These are phyloP conservation scores for Phytophthora pini DNA, from an alignment of 352 stramenopile species.

Conservation along the genomic window DNA sequence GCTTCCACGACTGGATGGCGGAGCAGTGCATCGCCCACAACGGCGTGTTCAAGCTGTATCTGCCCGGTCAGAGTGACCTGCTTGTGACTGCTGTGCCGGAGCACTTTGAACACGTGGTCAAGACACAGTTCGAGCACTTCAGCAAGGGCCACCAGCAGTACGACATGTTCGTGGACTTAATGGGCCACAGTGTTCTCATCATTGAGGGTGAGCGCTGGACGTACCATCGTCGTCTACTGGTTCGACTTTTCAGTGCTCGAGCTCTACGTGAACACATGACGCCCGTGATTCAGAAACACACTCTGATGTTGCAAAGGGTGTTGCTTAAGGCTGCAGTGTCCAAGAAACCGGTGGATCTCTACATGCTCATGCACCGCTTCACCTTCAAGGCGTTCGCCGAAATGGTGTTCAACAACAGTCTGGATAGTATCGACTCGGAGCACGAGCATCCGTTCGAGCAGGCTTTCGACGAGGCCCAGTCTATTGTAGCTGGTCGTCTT, in stretches of 20 bases:
- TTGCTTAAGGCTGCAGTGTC: slow-evolving; percentile 22
- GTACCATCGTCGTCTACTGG: slow-evolving; percentile 51
- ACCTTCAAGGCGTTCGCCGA: slow-evolving; percentile 57
- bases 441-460: slow-evolving; percentile 49
- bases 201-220: slow-evolving; percentile 54
- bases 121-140: slow-evolving; percentile 62
- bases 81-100: slow-evolving; percentile 53
- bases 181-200: slow-evolving; percentile 55
- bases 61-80: slow-evolving; percentile 43
- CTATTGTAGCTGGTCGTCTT: slow-evolving; percentile 35
- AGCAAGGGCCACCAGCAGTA: slow-evolving; percentile 53
- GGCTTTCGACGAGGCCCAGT: slow-evolving; percentile 46
- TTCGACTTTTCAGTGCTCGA: slow-evolving; percentile 51
- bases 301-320: slow-evolving; percentile 36
- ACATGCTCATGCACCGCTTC: slow-evolving; percentile 51
- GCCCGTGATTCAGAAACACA: slow-evolving; percentile 43
- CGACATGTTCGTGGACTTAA: slow-evolving; percentile 52
- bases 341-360: slow-evolving; percentile 41
- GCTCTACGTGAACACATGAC: slow-evolving; percentile 51
- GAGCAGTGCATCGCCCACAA: slow-evolving; percentile 44
- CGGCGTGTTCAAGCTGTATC: slow-evolving; percentile 41
- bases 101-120: slow-evolving; percentile 62
- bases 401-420: slow-evolving; percentile 49
- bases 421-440: slow-evolving; percentile 46
- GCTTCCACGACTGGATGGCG: slow-evolving; percentile 51